Evolutionary conservation across 2,329 filamentous ascomycete genomes (phyloP), one percentile per base, ranked within the genome.

Genomic region (Hypomyces perniciosus): DNA sequence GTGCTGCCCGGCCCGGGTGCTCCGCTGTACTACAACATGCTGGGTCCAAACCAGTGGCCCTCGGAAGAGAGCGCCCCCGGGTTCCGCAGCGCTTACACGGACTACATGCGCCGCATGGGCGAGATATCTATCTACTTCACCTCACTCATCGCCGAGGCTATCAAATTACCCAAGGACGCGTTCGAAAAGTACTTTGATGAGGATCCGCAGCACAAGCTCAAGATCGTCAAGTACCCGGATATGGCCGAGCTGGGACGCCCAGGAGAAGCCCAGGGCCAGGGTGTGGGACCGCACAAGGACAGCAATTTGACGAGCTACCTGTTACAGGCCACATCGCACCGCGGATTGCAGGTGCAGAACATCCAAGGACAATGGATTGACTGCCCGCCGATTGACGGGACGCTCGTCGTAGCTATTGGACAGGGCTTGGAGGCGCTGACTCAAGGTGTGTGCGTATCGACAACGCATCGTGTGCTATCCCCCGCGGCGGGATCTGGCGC

Each of bases 201-300:
- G 73, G 67, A 78, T 59, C 74, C 80, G 72, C 89, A 93, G 71
- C 88, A 95, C 72, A 95, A 95, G 73, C 77, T 95, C 61, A 95
- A 95, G 73, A 85, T 95, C 53, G 85, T 95, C 54, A 89, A 88
- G 71, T 95, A 93, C 63, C 90, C 90, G 0, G 89, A 93, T 64
- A 67, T 80, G 9, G 68, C 72, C n/a, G 77, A 82, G 64, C 70
- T 87, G 1, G 79, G 77, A 0, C 65, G 76, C 3, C 65, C 57
- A 20, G 66, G 62, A 3, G 70, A 65, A 37, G 63, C 61, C 26
- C 66, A 76, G 56, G 75, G 76, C 33, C 81, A 84, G 59, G 81
- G 73, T 59, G 85, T 91, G 0, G 88, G 88, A 0, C 87, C 88
- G 33, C 88, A 92, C 72, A 92, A 92, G 68, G 88, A 92, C 67